phyloP scores from a whole-genome alignment of 2,329 filamentous ascomycete genomes.

The Epichloe amarillans region DNA sequence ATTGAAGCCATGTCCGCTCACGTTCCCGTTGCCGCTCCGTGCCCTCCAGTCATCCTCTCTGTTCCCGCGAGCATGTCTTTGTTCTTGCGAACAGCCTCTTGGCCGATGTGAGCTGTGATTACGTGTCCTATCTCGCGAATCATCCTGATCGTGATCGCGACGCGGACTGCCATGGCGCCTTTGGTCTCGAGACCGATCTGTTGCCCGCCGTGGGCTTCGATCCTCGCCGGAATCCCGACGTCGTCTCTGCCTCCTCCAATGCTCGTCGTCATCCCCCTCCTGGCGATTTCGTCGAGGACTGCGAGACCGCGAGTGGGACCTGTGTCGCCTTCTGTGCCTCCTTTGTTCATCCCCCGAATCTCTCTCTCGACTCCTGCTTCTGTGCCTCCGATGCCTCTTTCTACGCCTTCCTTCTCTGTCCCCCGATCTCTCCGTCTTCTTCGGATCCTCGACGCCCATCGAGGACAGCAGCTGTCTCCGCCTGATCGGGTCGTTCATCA shows the following conservation, averaged over 20 bases:
- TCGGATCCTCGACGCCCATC: slow-evolving; percentile 42
- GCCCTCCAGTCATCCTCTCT: background rate
- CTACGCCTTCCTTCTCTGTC: slow-evolving; percentile 18
- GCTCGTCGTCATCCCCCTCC: slow-evolving; percentile 10
- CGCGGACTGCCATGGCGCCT: slow-evolving; percentile 5
- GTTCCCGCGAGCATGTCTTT: slow-evolving; percentile 6
- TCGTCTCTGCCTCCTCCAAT: slow-evolving; percentile 8
- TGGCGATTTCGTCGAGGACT: slow-evolving; percentile 24
- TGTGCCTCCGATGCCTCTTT: slow-evolving; percentile 2
- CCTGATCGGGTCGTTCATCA: slow-evolving; percentile 66
- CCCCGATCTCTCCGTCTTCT: slow-evolving; percentile 26
- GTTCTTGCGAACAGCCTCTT: slow-evolving; percentile 5
- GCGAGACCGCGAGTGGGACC: slow-evolving; percentile 32
- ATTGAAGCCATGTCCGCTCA: too few relatives aligned
- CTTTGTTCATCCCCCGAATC: background rate
- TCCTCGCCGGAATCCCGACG: slow-evolving; percentile 14
- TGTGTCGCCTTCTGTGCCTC: slow-evolving; percentile 24
- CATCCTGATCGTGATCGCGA: background rate
- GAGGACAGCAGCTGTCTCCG: slow-evolving; percentile 52
- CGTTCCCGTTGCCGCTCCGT: background rate
- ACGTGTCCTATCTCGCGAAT: background rate
- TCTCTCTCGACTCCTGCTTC: slow-evolving; percentile 7
- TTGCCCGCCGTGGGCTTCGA: slow-evolving; percentile 8
- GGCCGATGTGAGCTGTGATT: background rate
- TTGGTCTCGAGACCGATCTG: slow-evolving; percentile 10